Evolutionary conservation across 2,329 filamentous ascomycete species (phyloP).

Genomic region (Rutstroemia sp.): DNA sequence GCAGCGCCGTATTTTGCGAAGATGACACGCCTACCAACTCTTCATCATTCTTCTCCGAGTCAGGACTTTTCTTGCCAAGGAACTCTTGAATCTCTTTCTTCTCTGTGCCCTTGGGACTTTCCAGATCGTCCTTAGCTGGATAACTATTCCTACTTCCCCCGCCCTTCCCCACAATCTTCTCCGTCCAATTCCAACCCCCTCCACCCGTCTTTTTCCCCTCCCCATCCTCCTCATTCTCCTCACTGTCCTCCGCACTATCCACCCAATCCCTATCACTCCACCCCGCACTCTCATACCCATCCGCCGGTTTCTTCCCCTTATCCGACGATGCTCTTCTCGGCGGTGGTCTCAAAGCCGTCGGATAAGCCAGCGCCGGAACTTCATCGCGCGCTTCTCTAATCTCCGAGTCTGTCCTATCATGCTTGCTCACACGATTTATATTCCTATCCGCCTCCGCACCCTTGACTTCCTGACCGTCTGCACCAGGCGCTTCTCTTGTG

Average conservation of each 20-base stretch:
- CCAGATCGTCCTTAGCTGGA: too few relatives aligned
- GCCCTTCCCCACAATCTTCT: constrained; percentile 44
- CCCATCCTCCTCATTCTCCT: constrained; percentile 26
- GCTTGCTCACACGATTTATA: constrained; percentile 27
- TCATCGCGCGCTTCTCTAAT: constrained; percentile 36
- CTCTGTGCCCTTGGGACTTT: too few relatives aligned
- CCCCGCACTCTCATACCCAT: constrained; percentile 40
- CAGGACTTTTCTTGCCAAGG: too few relatives aligned
- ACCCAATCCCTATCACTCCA: constrained; percentile 63
- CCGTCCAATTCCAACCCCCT: constrained; percentile 45
- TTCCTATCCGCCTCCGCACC: neutral
- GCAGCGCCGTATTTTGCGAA: too few relatives aligned
- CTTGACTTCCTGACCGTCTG: constrained; percentile 57
- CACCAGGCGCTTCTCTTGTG: constrained; percentile 46
- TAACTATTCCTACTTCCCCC: neutral
- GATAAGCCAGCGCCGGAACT: constrained; percentile 25
- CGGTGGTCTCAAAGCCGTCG: constrained; percentile 8
- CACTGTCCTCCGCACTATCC: constrained; percentile 43
- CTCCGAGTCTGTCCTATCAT: constrained; percentile 39
- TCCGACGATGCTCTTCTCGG: neutral
- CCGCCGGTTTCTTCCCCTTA: neutral
- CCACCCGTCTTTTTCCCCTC: constrained; percentile 19
- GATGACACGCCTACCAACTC: too few relatives aligned
- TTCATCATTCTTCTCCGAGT: too few relatives aligned
- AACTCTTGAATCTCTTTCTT: too few relatives aligned